Evolutionary conservation across 78 protist genomes (phyloP), one percentile per base, ranked within the genome.

Genomic region (Diacronema lutheri): DNA sequence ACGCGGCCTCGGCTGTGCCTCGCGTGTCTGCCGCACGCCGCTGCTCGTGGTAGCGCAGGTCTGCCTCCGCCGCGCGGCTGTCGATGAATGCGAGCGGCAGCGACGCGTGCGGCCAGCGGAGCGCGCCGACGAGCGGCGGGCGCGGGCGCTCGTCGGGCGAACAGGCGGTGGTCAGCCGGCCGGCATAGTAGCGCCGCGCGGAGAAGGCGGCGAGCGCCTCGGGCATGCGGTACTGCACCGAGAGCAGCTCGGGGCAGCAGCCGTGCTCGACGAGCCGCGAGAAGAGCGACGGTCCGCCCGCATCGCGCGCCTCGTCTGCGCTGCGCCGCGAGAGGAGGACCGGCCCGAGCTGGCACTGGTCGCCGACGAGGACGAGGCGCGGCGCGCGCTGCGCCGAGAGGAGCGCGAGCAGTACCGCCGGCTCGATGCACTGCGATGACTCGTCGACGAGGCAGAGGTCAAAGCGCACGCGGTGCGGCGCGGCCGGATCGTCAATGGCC

Each of bases 401-500:
- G 37, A 71, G n/a, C 58, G 79, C 55, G 37, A 71, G 58, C 58
- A 71, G 79, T 35, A 35, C 41, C 57, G 79, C 41, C 26, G 79
- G 79, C 79, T 71, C 79, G n/a, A 56, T 71, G 33, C 55, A 38
- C 35, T 71, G 79, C 57, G 79, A 57, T 35, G 79, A 26, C 57
- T 71, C 79, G 58, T 71, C 79, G 21, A 71, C 41, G 37, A 71
- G 79, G 50, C 50, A 44, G 50, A 44, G 50, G 7, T 3, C 50
- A 7, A 44, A 44, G 16, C 50, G 50, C 3, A 44, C 50, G 50
- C 16, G 16, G 50, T 7, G 3, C 50, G 50, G 16, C 50, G 50
- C 50, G 50, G 3, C 50, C 16, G 50, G 16, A 7, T 9, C 16
- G 16, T 44, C 50, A 7, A 7, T 3, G 16, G 50, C 50, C 16